Evolutionary conservation across 257 asterid genomes (phyloP).

Genomic region (Ilex asprella): DNA sequence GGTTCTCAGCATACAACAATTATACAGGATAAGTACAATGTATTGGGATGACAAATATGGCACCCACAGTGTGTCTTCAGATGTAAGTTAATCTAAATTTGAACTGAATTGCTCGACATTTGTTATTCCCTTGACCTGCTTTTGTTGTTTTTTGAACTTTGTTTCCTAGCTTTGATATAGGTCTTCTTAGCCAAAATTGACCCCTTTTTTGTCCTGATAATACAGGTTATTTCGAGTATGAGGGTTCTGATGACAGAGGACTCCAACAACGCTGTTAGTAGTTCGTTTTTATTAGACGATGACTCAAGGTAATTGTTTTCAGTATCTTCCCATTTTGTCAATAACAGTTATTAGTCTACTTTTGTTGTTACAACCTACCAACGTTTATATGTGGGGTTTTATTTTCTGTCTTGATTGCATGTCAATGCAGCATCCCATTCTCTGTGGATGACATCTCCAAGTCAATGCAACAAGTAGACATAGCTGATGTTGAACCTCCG

Average conservation of each 20-base stretch:
- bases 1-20: slow-evolving; percentile 96
- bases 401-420: neutral
- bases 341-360: neutral
- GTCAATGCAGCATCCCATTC: slow-evolving; percentile 80
- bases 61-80: slow-evolving; percentile 90
- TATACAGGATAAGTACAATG: slow-evolving; percentile 96
- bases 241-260: slow-evolving; percentile 78
- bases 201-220: slow-evolving; percentile 3
- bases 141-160: too few species aligned
- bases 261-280: slow-evolving; percentile 73
- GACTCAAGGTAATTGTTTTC: slow-evolving; percentile 61
- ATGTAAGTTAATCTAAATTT: slow-evolving; percentile 42
- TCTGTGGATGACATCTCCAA: slow-evolving; percentile 94
- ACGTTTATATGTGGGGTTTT: neutral
- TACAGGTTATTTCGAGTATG: slow-evolving; percentile 73
- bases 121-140: too few species aligned
- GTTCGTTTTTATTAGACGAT: slow-evolving; percentile 80
- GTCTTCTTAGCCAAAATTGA: too few species aligned
- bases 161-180: too few species aligned
- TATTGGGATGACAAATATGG: slow-evolving; percentile 99
- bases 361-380: neutral
- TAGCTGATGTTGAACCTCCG: slow-evolving; percentile 82
- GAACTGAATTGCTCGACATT: neutral
- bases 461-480: slow-evolving; percentile 70
- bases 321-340: neutral